Evolutionary conservation across 495 filamentous ascomycete species (phyloP).

Genomic region (Penicillium parvum): DNA sequence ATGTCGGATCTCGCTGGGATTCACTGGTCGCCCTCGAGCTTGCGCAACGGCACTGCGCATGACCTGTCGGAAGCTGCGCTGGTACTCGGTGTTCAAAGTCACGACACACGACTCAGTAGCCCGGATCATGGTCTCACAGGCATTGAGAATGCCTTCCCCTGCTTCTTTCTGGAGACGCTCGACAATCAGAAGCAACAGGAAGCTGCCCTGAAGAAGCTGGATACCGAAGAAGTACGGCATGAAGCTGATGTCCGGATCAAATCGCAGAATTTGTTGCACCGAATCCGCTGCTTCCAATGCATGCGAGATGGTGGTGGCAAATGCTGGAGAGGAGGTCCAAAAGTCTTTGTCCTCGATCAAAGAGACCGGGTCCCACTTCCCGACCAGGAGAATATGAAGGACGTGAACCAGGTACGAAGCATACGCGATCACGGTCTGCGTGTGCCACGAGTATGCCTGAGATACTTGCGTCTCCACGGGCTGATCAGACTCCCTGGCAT

Average conservation of each 20-base stretch:
- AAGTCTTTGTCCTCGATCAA: conserved; percentile 83
- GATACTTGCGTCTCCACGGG: conserved; percentile 44
- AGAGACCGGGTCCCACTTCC: conserved; percentile 85
- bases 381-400: conserved; percentile 75
- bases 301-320: conserved; percentile 75
- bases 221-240: conserved; percentile 92
- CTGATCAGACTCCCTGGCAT: conserved; percentile 24
- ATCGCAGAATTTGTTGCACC: conserved; percentile 77
- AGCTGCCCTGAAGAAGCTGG: conserved; percentile 78
- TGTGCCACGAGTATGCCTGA: conserved; percentile 60
- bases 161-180: conserved; percentile 79
- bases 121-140: conserved; percentile 81
- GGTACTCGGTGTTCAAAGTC: conserved; percentile 81
- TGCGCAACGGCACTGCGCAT: conserved; percentile 78
- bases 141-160: conserved; percentile 72
- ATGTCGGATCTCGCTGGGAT: conserved; percentile 71
- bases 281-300: conserved; percentile 77
- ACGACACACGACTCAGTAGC: conserved; percentile 84
- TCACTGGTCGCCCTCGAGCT: conserved; percentile 68
- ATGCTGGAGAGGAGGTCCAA: conserved; percentile 80
- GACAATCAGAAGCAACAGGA: conserved; percentile 74
- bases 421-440: conserved; percentile 85
- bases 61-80: conserved; percentile 78
- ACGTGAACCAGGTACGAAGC: conserved; percentile 85
- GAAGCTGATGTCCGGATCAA: conserved; percentile 78